Evolutionary conservation across 306 rosid species (phyloP).

Genomic region (Corylus avellana): DNA sequence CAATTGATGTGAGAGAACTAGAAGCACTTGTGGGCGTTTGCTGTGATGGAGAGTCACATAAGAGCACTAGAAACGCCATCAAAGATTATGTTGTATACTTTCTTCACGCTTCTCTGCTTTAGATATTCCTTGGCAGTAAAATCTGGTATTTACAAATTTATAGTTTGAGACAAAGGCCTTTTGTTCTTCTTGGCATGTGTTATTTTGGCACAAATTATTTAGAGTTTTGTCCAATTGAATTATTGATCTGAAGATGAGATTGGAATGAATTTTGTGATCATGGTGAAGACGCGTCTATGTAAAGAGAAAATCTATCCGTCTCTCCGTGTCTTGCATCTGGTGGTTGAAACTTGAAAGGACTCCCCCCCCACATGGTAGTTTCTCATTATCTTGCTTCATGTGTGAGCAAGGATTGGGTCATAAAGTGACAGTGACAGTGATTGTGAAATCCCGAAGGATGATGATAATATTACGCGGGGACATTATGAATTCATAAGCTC

Average conservation of each 20-base stretch:
- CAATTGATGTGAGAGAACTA: background rate
- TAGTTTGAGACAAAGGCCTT: too few species aligned
- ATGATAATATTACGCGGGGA: background rate
- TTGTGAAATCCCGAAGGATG: background rate
- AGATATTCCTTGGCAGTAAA: too few species aligned
- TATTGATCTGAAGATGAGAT: background rate
- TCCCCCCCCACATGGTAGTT: too few species aligned
- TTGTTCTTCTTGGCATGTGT: too few species aligned
- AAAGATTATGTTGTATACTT: background rate
- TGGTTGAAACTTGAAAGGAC: too few species aligned
- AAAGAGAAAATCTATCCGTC: background rate
- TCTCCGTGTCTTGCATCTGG: too few species aligned
- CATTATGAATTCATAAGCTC: background rate
- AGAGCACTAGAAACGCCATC: background rate
- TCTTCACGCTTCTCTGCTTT: background rate
- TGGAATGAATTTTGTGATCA: background rate
- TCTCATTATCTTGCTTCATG: background rate
- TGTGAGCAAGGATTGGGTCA: background rate
- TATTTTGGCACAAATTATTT: background rate
- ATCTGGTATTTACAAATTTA: too few species aligned
- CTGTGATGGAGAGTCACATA: constrained; percentile 6
- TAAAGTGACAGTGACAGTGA: background rate
- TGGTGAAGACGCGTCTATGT: background rate
- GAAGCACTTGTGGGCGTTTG: background rate
- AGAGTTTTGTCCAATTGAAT: background rate